Base-by-base conservation (phyloP, 306 rosid genomes). In the Hippophae tibetana region DNA sequence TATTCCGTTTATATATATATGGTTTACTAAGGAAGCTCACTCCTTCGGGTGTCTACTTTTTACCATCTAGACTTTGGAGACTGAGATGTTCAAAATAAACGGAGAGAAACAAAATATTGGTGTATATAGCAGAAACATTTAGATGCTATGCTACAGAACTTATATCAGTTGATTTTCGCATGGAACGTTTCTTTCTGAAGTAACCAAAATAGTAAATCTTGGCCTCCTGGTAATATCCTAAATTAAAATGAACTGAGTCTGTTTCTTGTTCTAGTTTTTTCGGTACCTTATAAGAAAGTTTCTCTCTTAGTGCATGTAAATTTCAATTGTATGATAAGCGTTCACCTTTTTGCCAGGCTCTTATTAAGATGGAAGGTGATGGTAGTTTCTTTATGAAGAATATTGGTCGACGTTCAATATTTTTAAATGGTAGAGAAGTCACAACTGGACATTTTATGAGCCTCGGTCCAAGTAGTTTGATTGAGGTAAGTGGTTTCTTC, bases 391-490 rank as follows among this genome's bases (percentile, higher is more conserved):
- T 62, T 63, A 65, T 89, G 57, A 79, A 68, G 60, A 89, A 89
- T 75, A 76, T 86, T 53, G 97, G 92, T 70, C 83, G 74, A 78
- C 56, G 65, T 54, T 72, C 95, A 27, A 74, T 89, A 62, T 89
- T 72, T 79, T 71, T 86, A 77, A 89, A 89, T 64, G 97, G 92
- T 58, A 79, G 73, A 73, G 95, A 86, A 81, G 60, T 86, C 61
- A 52, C 64, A 14, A 31, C 54, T 10, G 87, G 95, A 74, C 85
- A 78, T 67, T 57, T 54, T 58, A 64, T 72, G 47, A 43, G 72
- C 59, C 85, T 86, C 64, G 43, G 71, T 67, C 57, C 79, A 44
- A 72, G 82, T 70, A 68, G 80, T 69, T 64, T 86, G 70, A 86
- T 89, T n/a, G 79, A 86, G 97, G 97, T 89, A 79, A 67, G 50